Conservation (phyloP, 1,284 basidiomycete genomes). For the Cryptococcus hybrid region DNA sequence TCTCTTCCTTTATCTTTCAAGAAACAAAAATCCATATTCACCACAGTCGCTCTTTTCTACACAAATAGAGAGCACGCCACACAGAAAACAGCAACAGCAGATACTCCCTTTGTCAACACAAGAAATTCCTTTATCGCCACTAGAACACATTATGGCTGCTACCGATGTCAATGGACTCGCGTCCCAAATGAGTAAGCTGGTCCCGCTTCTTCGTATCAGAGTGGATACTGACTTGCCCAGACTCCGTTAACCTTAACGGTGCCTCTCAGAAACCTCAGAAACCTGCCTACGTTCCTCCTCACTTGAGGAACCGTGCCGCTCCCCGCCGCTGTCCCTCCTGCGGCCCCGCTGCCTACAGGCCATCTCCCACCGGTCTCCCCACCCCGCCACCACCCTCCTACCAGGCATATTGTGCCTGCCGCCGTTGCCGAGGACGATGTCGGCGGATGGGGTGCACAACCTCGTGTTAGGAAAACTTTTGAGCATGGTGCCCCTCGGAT, state of each 20-base stretch:
- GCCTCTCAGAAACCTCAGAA: neutral
- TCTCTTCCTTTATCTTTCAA: no score
- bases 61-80: constrained; percentile 6
- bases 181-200: neutral
- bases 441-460: constrained; percentile 56
- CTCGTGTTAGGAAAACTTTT: constrained; percentile 41
- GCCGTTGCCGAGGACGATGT: constrained; percentile 53
- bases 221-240: neutral
- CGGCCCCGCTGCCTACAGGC: constrained; percentile 33
- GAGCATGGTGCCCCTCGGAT: constrained; percentile 60
- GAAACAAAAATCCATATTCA: neutral
- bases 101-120: neutral
- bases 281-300: constrained; percentile 81
- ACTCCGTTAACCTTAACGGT: neutral
- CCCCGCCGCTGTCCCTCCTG: constrained; percentile 16
- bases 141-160: neutral
- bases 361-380: constrained; percentile 40
- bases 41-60: constrained; percentile 2
- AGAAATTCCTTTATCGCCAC: neutral
- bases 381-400: constrained; percentile 44
- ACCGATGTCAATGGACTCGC: neutral
- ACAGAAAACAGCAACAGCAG: neutral
- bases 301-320: constrained; percentile 60
- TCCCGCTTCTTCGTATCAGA: no score
- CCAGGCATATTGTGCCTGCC: constrained; percentile 56